Conservation (phyloP, 202 grass and related monocot genomes). For the Schoenoplectus triqueter region DNA sequence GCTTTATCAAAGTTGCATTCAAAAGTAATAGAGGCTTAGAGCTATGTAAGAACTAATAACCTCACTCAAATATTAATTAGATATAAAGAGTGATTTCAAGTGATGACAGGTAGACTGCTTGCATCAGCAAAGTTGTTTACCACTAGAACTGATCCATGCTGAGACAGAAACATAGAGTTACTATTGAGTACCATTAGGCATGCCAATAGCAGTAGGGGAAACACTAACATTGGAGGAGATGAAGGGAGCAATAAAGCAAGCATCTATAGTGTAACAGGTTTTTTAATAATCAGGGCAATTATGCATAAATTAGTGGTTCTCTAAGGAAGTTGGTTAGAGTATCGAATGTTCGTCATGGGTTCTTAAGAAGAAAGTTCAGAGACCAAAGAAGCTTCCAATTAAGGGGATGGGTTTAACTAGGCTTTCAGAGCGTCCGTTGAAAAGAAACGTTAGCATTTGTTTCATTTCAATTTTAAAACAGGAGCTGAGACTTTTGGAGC, state of each 20-base stretch:
- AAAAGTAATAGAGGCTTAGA: neutral
- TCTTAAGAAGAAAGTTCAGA: neutral
- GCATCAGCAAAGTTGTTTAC: neutral
- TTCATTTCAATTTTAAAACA: conserved; percentile 2
- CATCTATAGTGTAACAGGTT: neutral
- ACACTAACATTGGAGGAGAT: neutral
- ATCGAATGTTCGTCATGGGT: neutral
- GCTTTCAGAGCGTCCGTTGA: neutral
- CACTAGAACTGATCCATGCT: conserved; percentile 1
- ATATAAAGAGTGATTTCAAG: conserved; percentile 6
- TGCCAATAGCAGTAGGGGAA: neutral
- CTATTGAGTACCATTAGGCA: neutral
- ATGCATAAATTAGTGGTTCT: conserved; percentile 16
- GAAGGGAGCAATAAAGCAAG: neutral
- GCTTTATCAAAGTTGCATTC: neutral
- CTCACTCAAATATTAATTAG: conserved; percentile 11
- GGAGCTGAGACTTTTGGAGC: neutral
- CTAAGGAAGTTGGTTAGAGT: conserved; percentile 5
- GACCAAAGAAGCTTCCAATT: neutral
- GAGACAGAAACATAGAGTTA: neutral
- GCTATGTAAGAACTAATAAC: neutral
- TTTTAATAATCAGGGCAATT: neutral
- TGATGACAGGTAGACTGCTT: neutral
- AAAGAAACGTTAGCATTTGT: neutral
- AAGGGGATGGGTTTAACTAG: neutral